These are phyloP conservation scores for Aureobasidium pullulans DNA, from an alignment of 2,329 filamentous ascomycete genomes.

Conservation along the genomic window DNA sequence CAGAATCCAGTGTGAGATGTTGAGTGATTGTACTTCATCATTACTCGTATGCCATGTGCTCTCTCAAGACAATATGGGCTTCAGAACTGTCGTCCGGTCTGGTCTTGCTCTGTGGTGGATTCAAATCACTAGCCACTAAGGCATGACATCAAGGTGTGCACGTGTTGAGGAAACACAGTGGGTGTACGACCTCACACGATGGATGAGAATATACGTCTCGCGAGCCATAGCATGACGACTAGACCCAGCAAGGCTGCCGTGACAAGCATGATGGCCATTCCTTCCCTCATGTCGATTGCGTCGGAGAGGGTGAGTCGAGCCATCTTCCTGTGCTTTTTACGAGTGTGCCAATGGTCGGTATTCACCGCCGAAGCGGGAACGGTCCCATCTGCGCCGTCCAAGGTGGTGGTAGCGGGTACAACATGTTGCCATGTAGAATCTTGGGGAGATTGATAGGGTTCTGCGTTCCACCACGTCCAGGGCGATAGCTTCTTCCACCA, in stretches of 20 bases:
- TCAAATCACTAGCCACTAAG: too few species aligned
- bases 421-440: slow-evolving; percentile 22
- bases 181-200: not conserved
- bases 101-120: too few species aligned
- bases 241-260: not conserved
- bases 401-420: not conserved
- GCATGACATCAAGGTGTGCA: too few species aligned
- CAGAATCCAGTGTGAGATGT: too few species aligned
- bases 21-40: too few species aligned
- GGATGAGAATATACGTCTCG: not conserved
- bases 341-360: not conserved
- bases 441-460: slow-evolving; percentile 37
- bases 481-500: slow-evolving; percentile 27
- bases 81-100: too few species aligned
- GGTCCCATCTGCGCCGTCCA: not conserved
- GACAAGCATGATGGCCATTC: not conserved
- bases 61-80: too few species aligned
- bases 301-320: slow-evolving; percentile 1
- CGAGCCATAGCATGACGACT: not conserved
- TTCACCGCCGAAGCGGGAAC: slow-evolving; percentile 6
- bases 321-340: slow-evolving; percentile 13
- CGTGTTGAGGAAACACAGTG: too few species aligned
- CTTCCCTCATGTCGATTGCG: slow-evolving; percentile 1
- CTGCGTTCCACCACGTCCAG: slow-evolving; percentile 30
- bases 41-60: too few species aligned